Base-by-base conservation (phyloP, 1,284 basidiomycete genomes). In the Xerocomus amazonicus region DNA sequence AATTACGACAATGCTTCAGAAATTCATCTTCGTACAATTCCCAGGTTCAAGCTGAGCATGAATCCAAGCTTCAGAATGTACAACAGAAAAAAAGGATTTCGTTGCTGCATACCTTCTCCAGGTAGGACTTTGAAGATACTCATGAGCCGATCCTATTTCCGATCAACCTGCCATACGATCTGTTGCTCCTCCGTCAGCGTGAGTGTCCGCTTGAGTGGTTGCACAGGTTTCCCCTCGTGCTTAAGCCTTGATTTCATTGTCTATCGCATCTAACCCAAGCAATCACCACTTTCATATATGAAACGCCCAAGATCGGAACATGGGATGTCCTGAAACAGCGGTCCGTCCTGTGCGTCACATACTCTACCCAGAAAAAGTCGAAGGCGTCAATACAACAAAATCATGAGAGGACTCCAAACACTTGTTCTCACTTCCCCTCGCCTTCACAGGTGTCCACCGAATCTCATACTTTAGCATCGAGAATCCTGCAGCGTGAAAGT, bases 271-370 rank as follows among this genome's bases (percentile, higher is more conserved):
- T 42, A 74, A 58, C 66, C 77, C n/a, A 51, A 62, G 67, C 61
- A 12, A 64, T 17, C 7, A 63, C 66, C 29, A 63, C 58, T 19
- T 47, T 27, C 27, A 41, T 52, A 42, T 66, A 51, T 1, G 53
- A 4, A 5, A 23, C 16, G 1, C 36, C 52, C 57, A 69, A 48
- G 38, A 13, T 51, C 28, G 56, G 62, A 37, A 71, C 36, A 56
- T 73, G 68, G 14, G 79, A 62, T 5, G 74, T 70, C 71, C 79
- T 81, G 19, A 81, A 42, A 10, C 66, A 50, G 9, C 75, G 72
- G 59, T 90, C 88, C 3, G 78, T 78, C 2, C 71, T 84, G 59
- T 90, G 87, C 0, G 85, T 85, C 6, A 88, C 81, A 47, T 80
- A 79, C 1, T 81, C 84, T 87, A 50, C 6, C 10, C 28, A 29